phyloP scores from a whole-genome alignment of 352 stramenopile genomes.

The Globisporangium mamillatum region DNA sequence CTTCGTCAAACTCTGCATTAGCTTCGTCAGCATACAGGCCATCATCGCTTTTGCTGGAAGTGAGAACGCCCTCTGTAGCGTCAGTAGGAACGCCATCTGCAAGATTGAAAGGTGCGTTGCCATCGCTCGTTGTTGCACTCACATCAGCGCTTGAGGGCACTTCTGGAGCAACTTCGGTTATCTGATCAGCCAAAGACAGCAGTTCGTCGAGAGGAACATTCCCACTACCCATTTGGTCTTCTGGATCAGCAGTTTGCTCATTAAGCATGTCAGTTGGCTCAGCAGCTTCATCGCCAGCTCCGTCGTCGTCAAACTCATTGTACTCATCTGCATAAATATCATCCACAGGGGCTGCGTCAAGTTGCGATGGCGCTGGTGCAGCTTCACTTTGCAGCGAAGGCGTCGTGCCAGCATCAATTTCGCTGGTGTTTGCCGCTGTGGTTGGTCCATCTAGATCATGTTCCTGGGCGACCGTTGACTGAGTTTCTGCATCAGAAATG shows the following conservation, averaged over 20 bases:
- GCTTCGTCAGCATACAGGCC: constrained; percentile 33
- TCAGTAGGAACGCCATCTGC: not conserved
- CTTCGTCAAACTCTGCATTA: not conserved
- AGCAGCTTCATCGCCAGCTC: constrained; percentile 31
- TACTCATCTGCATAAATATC: constrained; percentile 58
- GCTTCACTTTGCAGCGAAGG: not conserved
- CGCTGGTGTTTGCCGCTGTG: not conserved
- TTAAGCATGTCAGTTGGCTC: constrained; percentile 22
- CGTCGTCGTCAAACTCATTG: constrained; percentile 55
- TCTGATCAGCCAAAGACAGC: constrained; percentile 14
- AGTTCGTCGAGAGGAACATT: constrained; percentile 13
- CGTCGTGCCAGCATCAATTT: not conserved
- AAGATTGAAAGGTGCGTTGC: not conserved
- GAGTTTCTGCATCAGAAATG: not conserved
- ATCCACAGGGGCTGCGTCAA: constrained; percentile 20
- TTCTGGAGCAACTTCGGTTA: not conserved
- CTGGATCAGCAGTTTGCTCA: constrained; percentile 12
- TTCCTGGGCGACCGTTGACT: not conserved
- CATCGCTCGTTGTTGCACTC: not conserved
- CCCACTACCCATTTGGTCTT: not conserved
- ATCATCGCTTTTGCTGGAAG: constrained; percentile 32
- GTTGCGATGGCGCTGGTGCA: not conserved
- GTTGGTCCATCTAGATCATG: not conserved
- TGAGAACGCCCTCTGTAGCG: constrained; percentile 4
- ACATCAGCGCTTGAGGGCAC: not conserved